Conservation (phyloP, 129 eudicot genomes). For the Oenanthe sinensis region DNA sequence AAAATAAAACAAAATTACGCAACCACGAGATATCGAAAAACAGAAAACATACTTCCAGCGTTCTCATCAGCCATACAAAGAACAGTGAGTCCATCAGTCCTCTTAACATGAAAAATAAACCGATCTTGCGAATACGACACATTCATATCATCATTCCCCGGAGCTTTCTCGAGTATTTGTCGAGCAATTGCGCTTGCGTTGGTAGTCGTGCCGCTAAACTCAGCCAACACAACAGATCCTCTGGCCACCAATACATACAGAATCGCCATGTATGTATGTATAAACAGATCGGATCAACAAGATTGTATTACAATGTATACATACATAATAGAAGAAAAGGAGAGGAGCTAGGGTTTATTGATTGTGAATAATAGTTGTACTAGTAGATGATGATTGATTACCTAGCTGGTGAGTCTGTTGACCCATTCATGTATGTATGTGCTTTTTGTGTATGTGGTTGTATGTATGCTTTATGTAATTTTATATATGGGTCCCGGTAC, state of each 20-base stretch:
- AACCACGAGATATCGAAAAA: neutral
- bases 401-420: neutral
- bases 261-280: conserved; percentile 43
- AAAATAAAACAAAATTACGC: neutral
- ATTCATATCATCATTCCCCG: conserved; percentile 63
- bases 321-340: neutral
- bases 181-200: conserved; percentile 77
- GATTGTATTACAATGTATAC: neutral
- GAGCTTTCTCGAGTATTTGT: conserved; percentile 66
- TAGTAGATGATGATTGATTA: neutral
- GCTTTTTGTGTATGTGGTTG: neutral
- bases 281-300: neutral
- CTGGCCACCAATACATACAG: conserved; percentile 78
- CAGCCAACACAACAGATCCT: conserved; percentile 87
- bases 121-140: conserved; percentile 94
- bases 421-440: conserved; percentile 1
- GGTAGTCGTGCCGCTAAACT: conserved; percentile 62
- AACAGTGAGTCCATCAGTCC: conserved; percentile 88
- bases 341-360: neutral
- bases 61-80: conserved; percentile 96
- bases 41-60: conserved; percentile 53
- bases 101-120: conserved; percentile 79
- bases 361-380: neutral
- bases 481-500: no score
- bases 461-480: neutral